Evolutionary conservation across 2,329 filamentous ascomycete genomes (phyloP).

Genomic region (Diaporthe australafricana): DNA sequence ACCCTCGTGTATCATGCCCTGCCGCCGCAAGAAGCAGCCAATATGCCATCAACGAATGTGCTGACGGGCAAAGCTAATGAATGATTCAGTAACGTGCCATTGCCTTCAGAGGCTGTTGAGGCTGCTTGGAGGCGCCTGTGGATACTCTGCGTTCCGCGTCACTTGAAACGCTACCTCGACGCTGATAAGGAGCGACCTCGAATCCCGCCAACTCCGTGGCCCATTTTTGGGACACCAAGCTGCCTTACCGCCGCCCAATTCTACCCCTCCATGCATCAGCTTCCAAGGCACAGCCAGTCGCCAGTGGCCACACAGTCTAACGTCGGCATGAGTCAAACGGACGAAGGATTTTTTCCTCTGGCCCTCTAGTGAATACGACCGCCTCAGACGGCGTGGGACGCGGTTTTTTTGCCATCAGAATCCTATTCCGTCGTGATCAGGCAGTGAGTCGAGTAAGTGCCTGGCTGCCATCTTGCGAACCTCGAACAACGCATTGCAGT

Average conservation of each 20-base stretch:
- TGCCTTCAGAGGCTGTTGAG: not conserved
- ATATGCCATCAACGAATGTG: too few relatives aligned
- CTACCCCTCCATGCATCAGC: conserved; percentile 35
- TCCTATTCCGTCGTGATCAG: not conserved
- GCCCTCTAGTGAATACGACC: not conserved
- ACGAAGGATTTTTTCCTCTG: conserved; percentile 16
- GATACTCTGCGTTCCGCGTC: not conserved
- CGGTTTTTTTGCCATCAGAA: not conserved
- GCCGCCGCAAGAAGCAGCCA: too few relatives aligned
- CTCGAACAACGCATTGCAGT: conserved; percentile 24
- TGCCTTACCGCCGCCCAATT: conserved; percentile 36
- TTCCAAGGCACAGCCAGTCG: conserved; percentile 28
- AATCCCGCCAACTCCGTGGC: conserved; percentile 21
- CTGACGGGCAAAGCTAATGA: too few relatives aligned
- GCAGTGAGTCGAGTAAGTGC: not conserved
- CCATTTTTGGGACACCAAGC: conserved; percentile 31
- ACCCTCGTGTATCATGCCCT: too few relatives aligned
- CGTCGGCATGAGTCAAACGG: conserved; percentile 33
- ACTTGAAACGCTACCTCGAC: conserved; percentile 29
- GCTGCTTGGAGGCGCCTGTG: not conserved
- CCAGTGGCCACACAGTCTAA: conserved; percentile 18
- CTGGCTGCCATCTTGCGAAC: not conserved
- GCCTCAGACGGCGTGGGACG: conserved; percentile 7
- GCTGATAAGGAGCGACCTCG: conserved; percentile 32
- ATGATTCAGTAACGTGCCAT: too few relatives aligned